Conservation (phyloP, 768 basidiomycete species). For the Punctularia strigosozonata region DNA sequence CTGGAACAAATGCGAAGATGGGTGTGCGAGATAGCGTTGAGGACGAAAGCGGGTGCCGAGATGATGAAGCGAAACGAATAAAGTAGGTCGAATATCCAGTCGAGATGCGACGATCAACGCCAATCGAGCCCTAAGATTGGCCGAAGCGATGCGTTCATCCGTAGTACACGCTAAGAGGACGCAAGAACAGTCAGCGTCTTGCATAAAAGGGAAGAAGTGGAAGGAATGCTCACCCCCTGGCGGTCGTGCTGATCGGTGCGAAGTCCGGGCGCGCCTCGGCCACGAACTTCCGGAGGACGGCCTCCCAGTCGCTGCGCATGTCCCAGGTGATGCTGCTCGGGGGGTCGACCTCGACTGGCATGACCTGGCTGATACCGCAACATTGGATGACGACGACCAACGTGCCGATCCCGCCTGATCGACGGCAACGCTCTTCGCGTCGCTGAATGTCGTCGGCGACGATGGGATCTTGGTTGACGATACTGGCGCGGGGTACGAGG, state of each 20-base stretch:
- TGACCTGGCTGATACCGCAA: slow-evolving; percentile 64
- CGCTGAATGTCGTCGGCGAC: slow-evolving; percentile 68
- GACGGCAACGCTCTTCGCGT: slow-evolving; percentile 70
- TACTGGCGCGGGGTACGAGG: slow-evolving; percentile 57
- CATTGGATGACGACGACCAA: slow-evolving; percentile 70
- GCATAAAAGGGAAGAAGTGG: too few species aligned
- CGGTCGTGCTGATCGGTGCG: slow-evolving; percentile 70
- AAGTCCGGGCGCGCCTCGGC: slow-evolving; percentile 66
- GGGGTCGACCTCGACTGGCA: slow-evolving; percentile 80
- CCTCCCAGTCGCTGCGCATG: slow-evolving; percentile 58
- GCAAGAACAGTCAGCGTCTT: too few species aligned
- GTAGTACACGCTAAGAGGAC: too few species aligned
- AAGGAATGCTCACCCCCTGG: slow-evolving; percentile 48
- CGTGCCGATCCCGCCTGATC: slow-evolving; percentile 65
- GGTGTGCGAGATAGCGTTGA: too few species aligned
- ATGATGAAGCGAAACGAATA: too few species aligned
- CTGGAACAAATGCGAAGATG: too few species aligned
- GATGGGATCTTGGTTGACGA: slow-evolving; percentile 54
- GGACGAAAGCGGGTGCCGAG: too few species aligned
- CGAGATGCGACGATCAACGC: too few species aligned
- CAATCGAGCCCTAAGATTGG: too few species aligned
- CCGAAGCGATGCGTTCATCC: too few species aligned
- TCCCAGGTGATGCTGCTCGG: slow-evolving; percentile 73
- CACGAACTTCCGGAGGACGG: slow-evolving; percentile 59
- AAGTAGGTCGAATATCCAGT: too few species aligned